Base-by-base conservation (phyloP, 192 early-diverging fungal genomes). In the Coemansia erecta region DNA sequence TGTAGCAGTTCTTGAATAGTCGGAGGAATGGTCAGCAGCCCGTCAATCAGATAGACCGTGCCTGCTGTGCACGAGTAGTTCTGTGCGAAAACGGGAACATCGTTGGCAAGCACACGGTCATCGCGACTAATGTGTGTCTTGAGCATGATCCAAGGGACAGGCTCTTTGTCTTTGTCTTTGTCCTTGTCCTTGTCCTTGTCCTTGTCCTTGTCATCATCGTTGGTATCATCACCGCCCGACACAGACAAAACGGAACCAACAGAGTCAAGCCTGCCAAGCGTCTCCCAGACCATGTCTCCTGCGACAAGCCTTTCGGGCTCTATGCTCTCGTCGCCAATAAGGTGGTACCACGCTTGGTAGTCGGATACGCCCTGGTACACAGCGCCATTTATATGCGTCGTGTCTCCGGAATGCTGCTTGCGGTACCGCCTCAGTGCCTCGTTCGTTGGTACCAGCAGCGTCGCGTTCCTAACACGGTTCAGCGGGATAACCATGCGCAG, bases 391-490 rank as follows among this genome's bases (percentile, higher is more conserved):
- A 59, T 46, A 12, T 48, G 49, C 17, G 49, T 53, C 0, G 44
- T 21, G 26, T 58, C 53, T n/a, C 64, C 33, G 7, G 46, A 56
- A 18, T 66, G 63, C 41, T 73, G 67, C 42, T 66, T 57, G 17
- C 71, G 49, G 55, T 72, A 80, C 15, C 23, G 40, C 28, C 44
- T 46, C 11, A 87, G 60, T 1, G 85, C 85, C 15, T 73, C 73
- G 68, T 87, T 84, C 11, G 76, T 80, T 28, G 84, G 85, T 22
- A 83, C 85, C 59, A 87, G 74, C 26, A 87, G 64, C 17, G 85
- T 87, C 6, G 65, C 82, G 37, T 79, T 72, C 37, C 79, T 64
- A n/a, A 87, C 18, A 19, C 61, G 66, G 52, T 87, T 87, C 19
- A 87, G 69, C 42, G 66, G 66, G 2, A 84, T 72, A 9, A 85